phyloP scores from a whole-genome alignment of 2,329 filamentous ascomycete genomes.

The Thielaviopsis ethacetica region DNA sequence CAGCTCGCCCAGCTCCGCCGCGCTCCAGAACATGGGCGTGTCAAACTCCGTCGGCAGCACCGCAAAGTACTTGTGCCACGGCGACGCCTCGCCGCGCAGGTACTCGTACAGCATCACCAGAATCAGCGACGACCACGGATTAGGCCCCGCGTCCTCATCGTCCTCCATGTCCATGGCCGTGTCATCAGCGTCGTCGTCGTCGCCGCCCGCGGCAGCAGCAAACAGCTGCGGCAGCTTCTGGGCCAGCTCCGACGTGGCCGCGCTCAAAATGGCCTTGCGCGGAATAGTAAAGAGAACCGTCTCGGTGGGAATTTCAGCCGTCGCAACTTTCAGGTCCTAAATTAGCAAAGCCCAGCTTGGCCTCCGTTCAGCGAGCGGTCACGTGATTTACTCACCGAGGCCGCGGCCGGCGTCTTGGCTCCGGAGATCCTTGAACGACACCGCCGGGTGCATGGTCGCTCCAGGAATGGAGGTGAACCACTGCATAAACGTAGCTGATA shows the following conservation, averaged over 20 bases:
- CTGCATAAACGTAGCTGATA: constrained; percentile 29
- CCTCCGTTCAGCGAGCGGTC: background rate
- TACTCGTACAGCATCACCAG: constrained; percentile 68
- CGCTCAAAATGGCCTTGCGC: constrained; percentile 51
- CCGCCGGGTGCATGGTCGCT: constrained; percentile 34
- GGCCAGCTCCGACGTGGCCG: constrained; percentile 54
- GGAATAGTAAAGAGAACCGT: constrained; percentile 71
- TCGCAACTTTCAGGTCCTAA: constrained; percentile 40
- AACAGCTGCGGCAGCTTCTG: constrained; percentile 39
- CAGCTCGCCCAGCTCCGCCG: constrained; percentile 51
- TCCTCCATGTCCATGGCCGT: constrained; percentile 19
- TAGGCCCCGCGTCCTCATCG: constrained; percentile 21
- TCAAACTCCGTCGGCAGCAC: constrained; percentile 58
- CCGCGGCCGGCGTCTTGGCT: constrained; percentile 35
- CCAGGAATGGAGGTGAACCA: constrained; percentile 39
- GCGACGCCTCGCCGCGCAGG: constrained; percentile 39
- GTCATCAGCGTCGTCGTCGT: constrained; percentile 22
- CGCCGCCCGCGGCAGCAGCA: constrained; percentile 15
- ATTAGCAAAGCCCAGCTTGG: background rate
- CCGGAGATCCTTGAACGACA: constrained; percentile 36
- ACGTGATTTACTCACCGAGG: constrained; percentile 26
- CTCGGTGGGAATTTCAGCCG: constrained; percentile 51
- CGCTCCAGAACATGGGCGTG: constrained; percentile 80
- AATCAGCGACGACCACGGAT: constrained; percentile 46
- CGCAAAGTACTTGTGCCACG: constrained; percentile 64